These are phyloP conservation scores for Podaxis mareebaensis DNA, from an alignment of 768 basidiomycete genomes.

Conservation along the genomic window DNA sequence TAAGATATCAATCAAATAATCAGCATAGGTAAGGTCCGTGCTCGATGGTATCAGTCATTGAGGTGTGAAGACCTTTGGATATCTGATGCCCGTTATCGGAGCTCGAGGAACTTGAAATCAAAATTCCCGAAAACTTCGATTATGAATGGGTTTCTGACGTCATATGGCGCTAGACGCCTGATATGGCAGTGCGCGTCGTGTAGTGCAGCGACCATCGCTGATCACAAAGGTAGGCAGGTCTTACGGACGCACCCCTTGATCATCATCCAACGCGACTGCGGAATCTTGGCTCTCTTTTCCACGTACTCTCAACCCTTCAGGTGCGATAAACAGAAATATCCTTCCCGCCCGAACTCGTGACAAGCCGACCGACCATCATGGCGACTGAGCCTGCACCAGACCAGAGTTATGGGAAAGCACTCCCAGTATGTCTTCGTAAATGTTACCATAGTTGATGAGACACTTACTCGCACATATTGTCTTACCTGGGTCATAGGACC, in stretches of 20 bases:
- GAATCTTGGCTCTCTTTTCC: slow-evolving; percentile 1
- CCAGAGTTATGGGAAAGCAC: slow-evolving; percentile 46
- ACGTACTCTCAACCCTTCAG: slow-evolving; percentile 5
- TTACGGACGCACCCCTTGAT: slow-evolving; percentile 9
- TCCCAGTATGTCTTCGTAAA: slow-evolving; percentile 45
- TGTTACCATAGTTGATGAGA: background rate
- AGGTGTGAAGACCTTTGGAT: background rate
- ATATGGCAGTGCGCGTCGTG: slow-evolving; percentile 6
- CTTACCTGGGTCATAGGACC: slow-evolving; percentile 51
- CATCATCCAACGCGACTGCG: slow-evolving; percentile 15
- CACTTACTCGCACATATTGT: slow-evolving; percentile 5
- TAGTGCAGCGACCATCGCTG: background rate
- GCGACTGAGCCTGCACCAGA: slow-evolving; percentile 13
- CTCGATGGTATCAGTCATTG: background rate
- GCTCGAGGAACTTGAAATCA: background rate
- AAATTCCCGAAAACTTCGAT: background rate
- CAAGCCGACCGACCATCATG: slow-evolving; percentile 11
- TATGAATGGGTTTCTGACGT: background rate
- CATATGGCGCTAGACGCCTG: background rate
- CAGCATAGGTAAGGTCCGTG: background rate
- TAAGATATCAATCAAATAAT: background rate
- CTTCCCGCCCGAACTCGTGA: slow-evolving; percentile 2
- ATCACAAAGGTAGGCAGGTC: background rate
- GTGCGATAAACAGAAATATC: background rate
- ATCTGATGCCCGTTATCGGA: background rate